phyloP scores from a whole-genome alignment of 306 rosid species.

The Fagus crenata region DNA sequence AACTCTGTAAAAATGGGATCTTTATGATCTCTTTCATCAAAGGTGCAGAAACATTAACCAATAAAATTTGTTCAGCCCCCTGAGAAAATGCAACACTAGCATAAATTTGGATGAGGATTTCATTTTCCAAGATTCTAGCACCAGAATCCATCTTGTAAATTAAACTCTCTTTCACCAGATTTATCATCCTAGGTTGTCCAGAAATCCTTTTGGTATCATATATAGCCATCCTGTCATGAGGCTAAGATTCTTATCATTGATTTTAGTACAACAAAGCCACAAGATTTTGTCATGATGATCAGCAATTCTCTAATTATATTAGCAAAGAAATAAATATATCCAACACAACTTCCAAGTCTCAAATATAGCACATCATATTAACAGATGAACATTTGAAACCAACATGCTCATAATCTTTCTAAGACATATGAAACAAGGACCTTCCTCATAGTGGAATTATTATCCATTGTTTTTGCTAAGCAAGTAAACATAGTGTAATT shows the following conservation, averaged over 20 bases:
- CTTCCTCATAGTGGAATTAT: neutral
- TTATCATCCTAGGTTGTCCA: neutral
- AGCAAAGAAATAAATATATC: too few species aligned
- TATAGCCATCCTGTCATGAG: neutral
- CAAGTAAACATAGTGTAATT: too few species aligned
- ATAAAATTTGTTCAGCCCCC: neutral
- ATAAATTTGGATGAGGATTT: neutral
- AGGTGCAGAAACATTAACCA: neutral
- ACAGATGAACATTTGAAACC: neutral
- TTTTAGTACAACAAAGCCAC: neutral
- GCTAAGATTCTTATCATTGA: neutral
- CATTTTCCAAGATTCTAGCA: neutral
- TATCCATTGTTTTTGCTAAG: neutral
- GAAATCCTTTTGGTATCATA: neutral
- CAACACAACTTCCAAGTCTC: neutral
- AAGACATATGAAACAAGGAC: neutral
- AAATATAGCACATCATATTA: neutral
- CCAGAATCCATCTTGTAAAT: neutral
- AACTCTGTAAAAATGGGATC: too few species aligned
- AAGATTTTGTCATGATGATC: neutral
- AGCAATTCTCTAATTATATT: neutral
- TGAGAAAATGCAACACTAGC: neutral
- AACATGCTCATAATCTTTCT: neutral
- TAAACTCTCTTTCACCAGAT: neutral
- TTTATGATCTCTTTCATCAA: too few species aligned